Evolutionary conservation across 495 filamentous ascomycete species (phyloP).

Genomic region (Thermochaetoides thermophila): DNA sequence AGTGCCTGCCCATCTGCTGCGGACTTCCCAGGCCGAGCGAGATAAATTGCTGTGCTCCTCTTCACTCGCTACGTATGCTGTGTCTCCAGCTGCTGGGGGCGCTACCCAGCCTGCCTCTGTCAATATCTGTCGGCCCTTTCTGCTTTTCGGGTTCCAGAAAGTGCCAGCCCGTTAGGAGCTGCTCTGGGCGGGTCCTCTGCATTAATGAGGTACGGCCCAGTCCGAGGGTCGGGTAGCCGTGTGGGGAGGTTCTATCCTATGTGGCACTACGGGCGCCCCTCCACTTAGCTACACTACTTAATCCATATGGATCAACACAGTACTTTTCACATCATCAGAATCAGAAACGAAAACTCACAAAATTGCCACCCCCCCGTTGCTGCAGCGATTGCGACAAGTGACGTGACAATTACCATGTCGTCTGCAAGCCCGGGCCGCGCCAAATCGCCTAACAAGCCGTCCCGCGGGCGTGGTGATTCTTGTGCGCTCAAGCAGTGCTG

Average conservation of each 20-base stretch:
- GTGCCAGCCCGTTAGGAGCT: conserved; percentile 10
- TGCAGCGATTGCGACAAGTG: conserved; percentile 11
- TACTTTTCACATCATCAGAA: too few relatives aligned
- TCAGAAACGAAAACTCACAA: too few relatives aligned
- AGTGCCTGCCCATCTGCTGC: too few relatives aligned
- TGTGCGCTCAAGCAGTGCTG: too few relatives aligned
- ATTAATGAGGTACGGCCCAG: conserved; percentile 14
- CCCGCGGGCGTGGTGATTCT: background rate
- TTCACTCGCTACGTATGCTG: too few relatives aligned
- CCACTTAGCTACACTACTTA: too few relatives aligned
- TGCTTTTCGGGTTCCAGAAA: background rate
- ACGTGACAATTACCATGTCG: conserved; percentile 13
- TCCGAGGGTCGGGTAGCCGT: background rate
- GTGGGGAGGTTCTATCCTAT: conserved; percentile 15
- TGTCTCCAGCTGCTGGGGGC: conserved; percentile 11
- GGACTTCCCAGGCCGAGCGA: too few relatives aligned
- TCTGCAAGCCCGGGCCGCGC: conserved; percentile 3
- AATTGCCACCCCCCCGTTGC: conserved; percentile 7
- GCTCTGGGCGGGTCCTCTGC: conserved; percentile 5
- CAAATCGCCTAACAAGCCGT: conserved; percentile 1
- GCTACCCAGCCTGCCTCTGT: too few relatives aligned
- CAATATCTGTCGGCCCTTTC: too few relatives aligned
- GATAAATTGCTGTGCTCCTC: too few relatives aligned
- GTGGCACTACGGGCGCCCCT: conserved; percentile 11
- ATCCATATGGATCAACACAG: too few relatives aligned